Conservation (phyloP, 495 filamentous ascomycete species). For the Hypomontagnella submonticulosa region DNA sequence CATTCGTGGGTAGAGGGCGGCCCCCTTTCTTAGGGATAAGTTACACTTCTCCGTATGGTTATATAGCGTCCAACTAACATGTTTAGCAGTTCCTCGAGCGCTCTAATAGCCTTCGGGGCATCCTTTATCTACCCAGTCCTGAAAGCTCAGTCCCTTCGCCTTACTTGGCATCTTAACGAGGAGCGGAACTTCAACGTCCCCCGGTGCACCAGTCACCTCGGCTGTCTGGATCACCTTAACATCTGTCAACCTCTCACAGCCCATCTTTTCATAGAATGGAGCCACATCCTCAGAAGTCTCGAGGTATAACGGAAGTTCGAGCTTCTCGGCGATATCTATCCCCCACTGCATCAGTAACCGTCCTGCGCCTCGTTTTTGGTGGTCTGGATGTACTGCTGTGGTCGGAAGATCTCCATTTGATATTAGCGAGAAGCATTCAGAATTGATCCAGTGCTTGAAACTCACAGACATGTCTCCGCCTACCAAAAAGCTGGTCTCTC, state of each 20-base stretch:
- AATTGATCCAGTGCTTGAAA: background rate
- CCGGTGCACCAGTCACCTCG: constrained; percentile 1
- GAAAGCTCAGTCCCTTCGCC: constrained; percentile 14
- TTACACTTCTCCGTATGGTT: constrained; percentile 49
- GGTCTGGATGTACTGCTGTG: constrained; percentile 47
- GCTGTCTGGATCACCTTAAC: constrained; percentile 25
- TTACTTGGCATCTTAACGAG: constrained; percentile 26
- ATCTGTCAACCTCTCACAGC: constrained; percentile 32
- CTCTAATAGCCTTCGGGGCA: constrained; percentile 8
- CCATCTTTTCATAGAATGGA: constrained; percentile 45
- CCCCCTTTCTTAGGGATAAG: constrained; percentile 76
- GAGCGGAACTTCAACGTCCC: constrained; percentile 25
- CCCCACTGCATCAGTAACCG: constrained; percentile 55
- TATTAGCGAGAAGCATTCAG: constrained; percentile 17
- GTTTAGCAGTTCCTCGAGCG: constrained; percentile 15
- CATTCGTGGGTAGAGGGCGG: constrained; percentile 58
- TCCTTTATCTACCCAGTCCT: constrained; percentile 22
- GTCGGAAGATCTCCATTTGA: constrained; percentile 40
- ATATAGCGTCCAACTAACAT: constrained; percentile 53
- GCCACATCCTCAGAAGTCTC: constrained; percentile 55
- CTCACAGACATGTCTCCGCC: constrained; percentile 43
- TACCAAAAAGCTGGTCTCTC: constrained; percentile 42
- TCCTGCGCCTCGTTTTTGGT: constrained; percentile 51
- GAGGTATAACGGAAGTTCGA: constrained; percentile 53
- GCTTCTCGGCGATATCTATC: constrained; percentile 50